phyloP scores from a whole-genome alignment of 179 eudicot genomes.

The Pouteria campechiana region DNA sequence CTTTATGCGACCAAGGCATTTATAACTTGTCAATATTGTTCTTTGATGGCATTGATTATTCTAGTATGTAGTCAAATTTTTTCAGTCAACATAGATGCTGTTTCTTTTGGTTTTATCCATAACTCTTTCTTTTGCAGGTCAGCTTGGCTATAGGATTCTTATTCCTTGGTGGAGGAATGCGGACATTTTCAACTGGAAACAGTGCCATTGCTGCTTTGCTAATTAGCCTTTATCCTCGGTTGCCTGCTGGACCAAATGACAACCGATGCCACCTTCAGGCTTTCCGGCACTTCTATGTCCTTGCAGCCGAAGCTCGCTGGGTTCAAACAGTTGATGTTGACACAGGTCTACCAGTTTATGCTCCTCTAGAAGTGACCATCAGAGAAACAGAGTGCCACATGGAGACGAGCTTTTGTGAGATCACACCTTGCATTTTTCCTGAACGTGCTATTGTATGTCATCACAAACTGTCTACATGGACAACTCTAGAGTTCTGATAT shows the following conservation, averaged over 20 bases:
- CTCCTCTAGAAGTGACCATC: conserved; percentile 82
- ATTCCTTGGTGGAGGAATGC: conserved; percentile 96
- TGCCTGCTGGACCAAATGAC: conserved; percentile 96
- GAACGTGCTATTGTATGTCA: conserved; percentile 78
- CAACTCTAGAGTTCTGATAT: no score
- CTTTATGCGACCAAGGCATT: no score
- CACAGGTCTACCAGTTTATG: conserved; percentile 89
- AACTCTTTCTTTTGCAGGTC: conserved; percentile 31
- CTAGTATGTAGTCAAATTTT: no score
- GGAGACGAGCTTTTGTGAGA: conserved; percentile 88
- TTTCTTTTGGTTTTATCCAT: no score
- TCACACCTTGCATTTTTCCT: conserved; percentile 94
- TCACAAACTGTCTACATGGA: no score
- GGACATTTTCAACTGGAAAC: conserved; percentile 80
- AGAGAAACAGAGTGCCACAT: conserved; percentile 73
- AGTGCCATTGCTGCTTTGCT: conserved; percentile 74
- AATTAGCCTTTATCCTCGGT: conserved; percentile 87
- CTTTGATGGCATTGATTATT: no score
- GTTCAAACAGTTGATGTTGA: conserved; percentile 95
- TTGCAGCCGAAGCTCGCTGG: conserved; percentile 98
- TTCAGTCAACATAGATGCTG: no score
- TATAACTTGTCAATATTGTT: no score
- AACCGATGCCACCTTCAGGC: conserved; percentile 99
- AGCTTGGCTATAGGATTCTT: conserved; percentile 88
- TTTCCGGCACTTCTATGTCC: conserved; percentile 91